Base-by-base conservation (phyloP, 2,329 filamentous ascomycete genomes). In the Alternaria gansuensis region DNA sequence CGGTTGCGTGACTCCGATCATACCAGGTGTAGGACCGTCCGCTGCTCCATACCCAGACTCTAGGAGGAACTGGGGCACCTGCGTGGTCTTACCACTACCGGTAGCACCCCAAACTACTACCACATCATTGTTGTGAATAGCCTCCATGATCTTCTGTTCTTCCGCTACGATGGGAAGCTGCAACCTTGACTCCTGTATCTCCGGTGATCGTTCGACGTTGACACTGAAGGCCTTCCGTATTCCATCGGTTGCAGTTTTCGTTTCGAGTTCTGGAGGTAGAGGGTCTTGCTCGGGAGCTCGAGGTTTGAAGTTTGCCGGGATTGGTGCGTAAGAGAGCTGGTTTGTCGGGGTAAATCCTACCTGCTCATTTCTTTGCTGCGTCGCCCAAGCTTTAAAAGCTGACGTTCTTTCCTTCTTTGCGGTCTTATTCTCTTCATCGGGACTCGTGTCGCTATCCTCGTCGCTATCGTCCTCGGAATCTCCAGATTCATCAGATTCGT, bases 141-240 rank as follows among this genome's bases (percentile, higher is more conserved):
- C 93, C 78, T 99, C 95, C 93, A 99, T 98, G 29, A 99, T 93
- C 71, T 90, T 93, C 74, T 99, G 95, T 77, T 99, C 95, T 76
- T 98, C 93, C 2, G 91, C 91, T 2, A 98, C 92, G 1, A 99
- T 91, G 0, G 95, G 95, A 14, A 99, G 83, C 55, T 90, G 87
- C 45, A 96, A 77, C 11, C 95, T 88, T 10, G 89, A 87, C 46
- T 89, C 85, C 74, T 97, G 92, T 23, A 98, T 90, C 17, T 90
- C 88, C 5, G 88, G 80, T 0, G 85, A 81, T 57, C 95, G 87
- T 37, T 85, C 80, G 2, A 97, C 88, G 1, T 85, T 77, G 1
- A 97, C 89, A 60, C 88, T 90, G 74, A 88, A 93, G 0, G 90
- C 90, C 71, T 93, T 94, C 60, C 93, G 84, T 36, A 83, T 82